Base-by-base conservation (phyloP, 768 basidiomycete species). In the Ramaria sp. region DNA sequence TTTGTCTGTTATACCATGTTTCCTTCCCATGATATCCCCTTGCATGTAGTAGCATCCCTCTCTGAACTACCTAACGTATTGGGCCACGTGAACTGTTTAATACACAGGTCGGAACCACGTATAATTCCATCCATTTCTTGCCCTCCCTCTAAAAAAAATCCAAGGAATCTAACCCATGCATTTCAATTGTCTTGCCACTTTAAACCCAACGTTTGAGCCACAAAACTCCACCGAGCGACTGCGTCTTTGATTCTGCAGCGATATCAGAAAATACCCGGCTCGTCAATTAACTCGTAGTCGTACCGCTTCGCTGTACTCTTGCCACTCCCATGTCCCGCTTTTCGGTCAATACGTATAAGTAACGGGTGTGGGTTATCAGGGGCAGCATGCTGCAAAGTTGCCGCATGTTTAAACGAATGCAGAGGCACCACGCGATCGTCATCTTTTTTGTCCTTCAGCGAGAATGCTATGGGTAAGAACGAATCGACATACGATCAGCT, bases 351-450 rank as follows among this genome's bases (percentile, higher is more conserved):
- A 20, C 87, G 78, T 47, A 90, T 70, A 18, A 92, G 71, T 12
- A 91, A 70, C 5, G 88, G 89, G 61, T 88, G 68, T 0, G 78
- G 77, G 64, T 89, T 91, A 44, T 79, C 61, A 1, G 84, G 73
- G 1, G 78, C 67, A 1, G 66, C 69, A 63, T 90, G 68, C 63
- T 92, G 88, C 36, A 90, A 70, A n/a, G 80, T 79, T 15, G 89
- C 89, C 0, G 83, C 81, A 49, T 80, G 74, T 67, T 92, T 92
- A 77, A 86, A 89, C 8, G 87, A 86, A 67, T 90, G 89, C 64
- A 88, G 70, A 1, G 87, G 86, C 4, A 90, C 87, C n/a, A 91
- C 88, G 32, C 88, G 82, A 61, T 88, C 86, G 60, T 90, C 88
- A 58, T 88, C 86, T 88, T 61, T 5, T 18, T 0, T n/a, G 12